phyloP scores from a whole-genome alignment of 2,329 filamentous ascomycete species.

The Penicillium sp. region DNA sequence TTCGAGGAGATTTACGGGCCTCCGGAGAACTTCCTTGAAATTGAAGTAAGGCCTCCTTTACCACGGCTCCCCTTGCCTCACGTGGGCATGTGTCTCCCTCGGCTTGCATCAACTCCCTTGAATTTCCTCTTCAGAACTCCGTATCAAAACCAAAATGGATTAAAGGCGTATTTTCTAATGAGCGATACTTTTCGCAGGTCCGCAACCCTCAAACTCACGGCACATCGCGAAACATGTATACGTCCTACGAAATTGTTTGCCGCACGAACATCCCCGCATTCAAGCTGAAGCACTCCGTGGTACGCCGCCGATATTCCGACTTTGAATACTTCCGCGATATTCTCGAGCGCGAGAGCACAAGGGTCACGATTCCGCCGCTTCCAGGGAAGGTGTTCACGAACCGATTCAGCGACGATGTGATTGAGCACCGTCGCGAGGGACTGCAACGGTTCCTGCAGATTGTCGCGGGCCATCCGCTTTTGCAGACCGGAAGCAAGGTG shows the following conservation, averaged over 20 bases:
- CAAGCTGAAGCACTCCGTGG: slow-evolving; percentile 86
- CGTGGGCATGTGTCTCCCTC: slow-evolving; percentile 1
- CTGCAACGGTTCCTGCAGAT: slow-evolving; percentile 97
- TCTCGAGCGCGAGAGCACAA: slow-evolving; percentile 89
- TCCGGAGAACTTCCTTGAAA: slow-evolving; percentile 98
- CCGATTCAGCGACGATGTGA: slow-evolving; percentile 96
- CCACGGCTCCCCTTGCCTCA: slow-evolving; percentile 27
- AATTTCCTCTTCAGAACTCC: background rate
- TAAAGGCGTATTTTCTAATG: background rate
- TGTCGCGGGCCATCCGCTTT: slow-evolving; percentile 90
- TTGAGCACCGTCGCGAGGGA: slow-evolving; percentile 89
- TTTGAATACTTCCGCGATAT: slow-evolving; percentile 99
- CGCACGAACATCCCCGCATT: slow-evolving; percentile 98
- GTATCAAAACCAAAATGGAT: background rate
- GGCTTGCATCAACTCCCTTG: background rate
- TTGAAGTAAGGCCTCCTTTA: slow-evolving; percentile 68
- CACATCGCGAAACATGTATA: slow-evolving; percentile 95
- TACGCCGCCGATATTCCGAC: slow-evolving; percentile 93
- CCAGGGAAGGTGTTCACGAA: slow-evolving; percentile 98
- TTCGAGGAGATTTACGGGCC: slow-evolving; percentile 99
- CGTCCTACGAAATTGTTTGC: slow-evolving; percentile 97
- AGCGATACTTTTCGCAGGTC: slow-evolving; percentile 62
- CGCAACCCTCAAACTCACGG: slow-evolving; percentile 93
- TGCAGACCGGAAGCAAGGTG: slow-evolving; percentile 98
- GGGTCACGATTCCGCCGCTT: slow-evolving; percentile 93